Evolutionary conservation across 805 yeast species (phyloP).

Genomic region (Candida verbasci): DNA sequence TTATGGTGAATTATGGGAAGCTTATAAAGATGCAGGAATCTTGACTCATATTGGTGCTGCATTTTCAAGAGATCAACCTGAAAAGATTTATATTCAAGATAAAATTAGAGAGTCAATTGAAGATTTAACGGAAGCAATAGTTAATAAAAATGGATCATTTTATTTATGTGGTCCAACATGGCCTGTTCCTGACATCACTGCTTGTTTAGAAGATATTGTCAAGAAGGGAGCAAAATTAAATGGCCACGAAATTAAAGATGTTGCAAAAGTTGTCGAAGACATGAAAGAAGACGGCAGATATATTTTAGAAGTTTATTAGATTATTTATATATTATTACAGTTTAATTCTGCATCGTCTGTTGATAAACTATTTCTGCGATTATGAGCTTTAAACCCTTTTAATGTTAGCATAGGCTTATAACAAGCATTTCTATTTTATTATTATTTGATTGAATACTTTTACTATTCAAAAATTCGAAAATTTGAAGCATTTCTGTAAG

Average conservation of each 20-base stretch:
- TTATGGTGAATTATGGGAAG: constrained; percentile 97
- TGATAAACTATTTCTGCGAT: too few relatives aligned
- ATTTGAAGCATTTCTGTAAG: too few relatives aligned
- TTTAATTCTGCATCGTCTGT: too few relatives aligned
- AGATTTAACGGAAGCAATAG: constrained; percentile 75
- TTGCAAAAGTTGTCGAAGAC: constrained; percentile 80
- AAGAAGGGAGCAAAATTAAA: constrained; percentile 61
- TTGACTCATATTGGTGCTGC: constrained; percentile 97
- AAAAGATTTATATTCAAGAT: constrained; percentile 93
- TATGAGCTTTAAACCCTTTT: too few relatives aligned
- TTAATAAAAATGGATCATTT: constrained; percentile 77
- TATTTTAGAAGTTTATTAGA: constrained; percentile 82
- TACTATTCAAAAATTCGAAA: too few relatives aligned
- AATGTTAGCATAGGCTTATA: too few relatives aligned
- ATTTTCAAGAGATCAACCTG: constrained; percentile 93
- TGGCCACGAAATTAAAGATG: constrained; percentile 62
- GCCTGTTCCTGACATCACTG: constrained; percentile 97
- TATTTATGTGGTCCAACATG: constrained; percentile 98
- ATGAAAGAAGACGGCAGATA: constrained; percentile 91
- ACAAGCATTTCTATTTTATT: too few relatives aligned
- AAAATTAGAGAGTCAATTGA: constrained; percentile 74
- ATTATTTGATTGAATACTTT: too few relatives aligned
- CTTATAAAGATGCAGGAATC: constrained; percentile 85
- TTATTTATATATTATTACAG: neutral
- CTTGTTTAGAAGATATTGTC: constrained; percentile 80